Conservation (phyloP, 805 yeast genomes). For the Clavispora santaluciae region DNA sequence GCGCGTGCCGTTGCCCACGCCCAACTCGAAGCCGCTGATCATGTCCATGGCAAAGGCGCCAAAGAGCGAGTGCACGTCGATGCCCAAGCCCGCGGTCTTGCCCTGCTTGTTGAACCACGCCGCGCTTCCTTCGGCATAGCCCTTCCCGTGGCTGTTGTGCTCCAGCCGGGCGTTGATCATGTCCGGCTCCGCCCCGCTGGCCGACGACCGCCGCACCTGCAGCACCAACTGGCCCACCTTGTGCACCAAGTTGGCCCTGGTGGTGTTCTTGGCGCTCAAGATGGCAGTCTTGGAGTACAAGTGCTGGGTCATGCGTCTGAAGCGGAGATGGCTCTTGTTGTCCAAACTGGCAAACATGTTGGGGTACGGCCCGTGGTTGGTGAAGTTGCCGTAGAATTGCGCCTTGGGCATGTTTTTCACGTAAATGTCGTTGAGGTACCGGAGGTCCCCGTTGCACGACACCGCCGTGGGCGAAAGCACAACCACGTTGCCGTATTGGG, state of each 20-base stretch:
- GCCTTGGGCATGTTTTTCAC: conserved; percentile 53
- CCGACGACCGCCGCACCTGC: conserved; percentile 25
- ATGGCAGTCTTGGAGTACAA: conserved; percentile 34
- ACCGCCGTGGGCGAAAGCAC: conserved; percentile 58
- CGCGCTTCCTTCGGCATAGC: conserved; percentile 19
- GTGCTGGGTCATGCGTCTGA: conserved; percentile 27
- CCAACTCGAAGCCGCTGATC: conserved; percentile 57
- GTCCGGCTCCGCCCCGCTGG: conserved; percentile 30
- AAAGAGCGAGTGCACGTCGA: conserved; percentile 57
- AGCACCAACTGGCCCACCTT: conserved; percentile 24
- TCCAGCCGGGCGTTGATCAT: conserved; percentile 28
- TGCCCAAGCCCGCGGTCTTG: conserved; percentile 29
- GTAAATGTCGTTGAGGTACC: conserved; percentile 52
- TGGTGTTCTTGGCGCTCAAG: conserved; percentile 25
- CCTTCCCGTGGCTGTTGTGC: conserved; percentile 31
- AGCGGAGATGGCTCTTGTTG: conserved; percentile 28
- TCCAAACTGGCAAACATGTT: conserved; percentile 57
- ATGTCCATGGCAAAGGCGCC: conserved; percentile 72
- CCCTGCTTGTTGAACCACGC: conserved; percentile 27
- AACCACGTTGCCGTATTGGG: conserved; percentile 57
- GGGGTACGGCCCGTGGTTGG: conserved; percentile 46
- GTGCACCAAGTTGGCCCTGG: conserved; percentile 22
- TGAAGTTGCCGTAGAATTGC: conserved; percentile 54
- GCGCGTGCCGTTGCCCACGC: conserved; percentile 42
- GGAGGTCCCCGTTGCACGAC: conserved; percentile 49